Conservation (phyloP, 1,139 yeast species). For the Kluyveromyces sp. region DNA sequence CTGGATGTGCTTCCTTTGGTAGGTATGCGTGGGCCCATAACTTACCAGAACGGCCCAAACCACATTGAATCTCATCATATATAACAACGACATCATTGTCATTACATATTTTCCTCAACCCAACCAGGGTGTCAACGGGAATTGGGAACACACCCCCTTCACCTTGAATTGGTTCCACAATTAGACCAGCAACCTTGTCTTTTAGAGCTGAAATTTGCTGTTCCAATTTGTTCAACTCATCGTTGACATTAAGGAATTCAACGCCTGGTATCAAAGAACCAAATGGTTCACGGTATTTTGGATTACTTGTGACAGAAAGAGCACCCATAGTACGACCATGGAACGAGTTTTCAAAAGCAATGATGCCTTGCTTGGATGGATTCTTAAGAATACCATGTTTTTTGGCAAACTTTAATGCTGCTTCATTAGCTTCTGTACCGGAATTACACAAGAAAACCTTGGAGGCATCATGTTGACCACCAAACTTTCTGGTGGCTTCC, state of each 20-base stretch:
- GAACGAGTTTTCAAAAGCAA: constrained; percentile 82
- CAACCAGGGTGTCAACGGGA: constrained; percentile 52
- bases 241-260: constrained; percentile 29
- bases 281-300: constrained; percentile 87
- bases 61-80: constrained; percentile 95
- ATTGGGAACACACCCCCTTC: constrained; percentile 89
- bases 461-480: constrained; percentile 75
- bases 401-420: constrained; percentile 92
- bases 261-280: constrained; percentile 86
- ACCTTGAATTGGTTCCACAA: constrained; percentile 95
- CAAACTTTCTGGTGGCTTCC: constrained; percentile 55
- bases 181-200: constrained; percentile 82
- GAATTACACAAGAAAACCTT: constrained; percentile 86
- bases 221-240: constrained; percentile 20
- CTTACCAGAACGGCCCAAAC: constrained; percentile 86
- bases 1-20: constrained; percentile 81
- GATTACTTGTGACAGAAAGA: constrained; percentile 81
- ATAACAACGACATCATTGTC: constrained; percentile 70
- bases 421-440: constrained; percentile 97
- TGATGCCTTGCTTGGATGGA: constrained; percentile 60
- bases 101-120: constrained; percentile 59
- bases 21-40: constrained; percentile 85
- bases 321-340: constrained; percentile 97
- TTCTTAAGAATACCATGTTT: constrained; percentile 59
- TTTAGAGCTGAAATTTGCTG: constrained; percentile 40